Conservation (phyloP, 2,329 filamentous ascomycete genomes). For the Diplodia scrobiculata region DNA sequence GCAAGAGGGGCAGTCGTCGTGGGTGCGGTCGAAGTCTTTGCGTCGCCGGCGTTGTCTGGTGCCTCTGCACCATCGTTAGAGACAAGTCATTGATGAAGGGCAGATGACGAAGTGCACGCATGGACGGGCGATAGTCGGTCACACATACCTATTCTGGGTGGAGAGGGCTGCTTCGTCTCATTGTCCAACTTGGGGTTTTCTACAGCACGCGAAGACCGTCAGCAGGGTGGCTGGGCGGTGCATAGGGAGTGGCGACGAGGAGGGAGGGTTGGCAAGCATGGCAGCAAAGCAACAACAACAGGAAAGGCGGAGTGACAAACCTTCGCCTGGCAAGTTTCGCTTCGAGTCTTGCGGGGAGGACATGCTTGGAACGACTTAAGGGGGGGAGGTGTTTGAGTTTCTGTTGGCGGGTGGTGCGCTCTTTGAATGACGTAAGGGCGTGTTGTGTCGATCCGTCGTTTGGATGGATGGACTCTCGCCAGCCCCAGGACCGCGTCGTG, state of each 20-base stretch:
- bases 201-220: conserved; percentile 4
- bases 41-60: conserved; percentile 31
- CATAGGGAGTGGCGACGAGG: not conserved
- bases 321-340: conserved; percentile 43
- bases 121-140: conserved; percentile 36
- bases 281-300: not conserved
- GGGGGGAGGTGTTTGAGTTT: conserved; percentile 39
- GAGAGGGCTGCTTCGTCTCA: conserved; percentile 25
- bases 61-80: conserved; percentile 24
- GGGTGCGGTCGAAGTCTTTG: conserved; percentile 40
- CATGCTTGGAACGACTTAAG: conserved; percentile 42
- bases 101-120: conserved; percentile 1
- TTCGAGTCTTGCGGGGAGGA: conserved; percentile 45
- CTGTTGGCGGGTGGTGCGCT: conserved; percentile 41
- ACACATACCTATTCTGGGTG: conserved; percentile 31
- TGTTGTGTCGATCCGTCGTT: conserved; percentile 34
- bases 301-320: conserved; percentile 35
- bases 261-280: not conserved
- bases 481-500: conserved; percentile 34
- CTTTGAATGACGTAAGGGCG: conserved; percentile 43
- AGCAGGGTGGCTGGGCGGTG: conserved; percentile 7
- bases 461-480: conserved; percentile 24
- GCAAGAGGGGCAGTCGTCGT: conserved; percentile 54
- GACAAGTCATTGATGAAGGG: not conserved
- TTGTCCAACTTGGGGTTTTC: conserved; percentile 25